A percentile compares a stretch with the other conserved stretches of the same genome.
Evolutionary conservation across 768 basidiomycete species (phyloP).

Genomic region (Termitomyces sp.): DNA sequence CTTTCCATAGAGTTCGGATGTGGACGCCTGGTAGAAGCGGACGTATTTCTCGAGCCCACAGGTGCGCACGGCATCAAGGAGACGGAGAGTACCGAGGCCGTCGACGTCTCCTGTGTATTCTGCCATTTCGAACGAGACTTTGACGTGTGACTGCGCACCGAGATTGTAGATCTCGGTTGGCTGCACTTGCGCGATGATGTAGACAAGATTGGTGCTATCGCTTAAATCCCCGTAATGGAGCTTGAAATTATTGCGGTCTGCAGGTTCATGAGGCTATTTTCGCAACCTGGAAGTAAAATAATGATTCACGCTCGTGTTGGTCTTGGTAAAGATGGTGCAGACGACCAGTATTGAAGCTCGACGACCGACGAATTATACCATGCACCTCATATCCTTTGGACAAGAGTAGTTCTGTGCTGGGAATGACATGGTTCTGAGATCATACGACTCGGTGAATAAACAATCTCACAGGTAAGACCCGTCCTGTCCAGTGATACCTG

Average conservation of each 20-base stretch:
- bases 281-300: not conserved
- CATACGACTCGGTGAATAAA: constrained; percentile 1
- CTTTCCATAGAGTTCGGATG: constrained; percentile 95
- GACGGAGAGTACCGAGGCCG: constrained; percentile 88
- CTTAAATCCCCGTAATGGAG: constrained; percentile 90
- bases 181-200: constrained; percentile 91
- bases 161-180: constrained; percentile 98
- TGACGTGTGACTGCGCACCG: constrained; percentile 97
- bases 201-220: constrained; percentile 96
- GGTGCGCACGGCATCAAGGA: constrained; percentile 94
- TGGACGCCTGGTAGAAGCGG: constrained; percentile 96
- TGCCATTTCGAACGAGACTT: constrained; percentile 99
- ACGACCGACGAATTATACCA: constrained; percentile 94
- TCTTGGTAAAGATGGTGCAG: constrained; percentile 92
- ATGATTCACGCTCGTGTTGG: constrained; percentile 77
- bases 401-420: constrained; percentile 77
- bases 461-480: constrained; percentile 83
- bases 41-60: constrained; percentile 91
- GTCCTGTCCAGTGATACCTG: constrained; percentile 95
- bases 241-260: constrained; percentile 74
- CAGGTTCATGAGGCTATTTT: not conserved
- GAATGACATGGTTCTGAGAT: constrained; percentile 8
- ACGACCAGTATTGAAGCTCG: constrained; percentile 96
- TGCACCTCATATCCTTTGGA: constrained; percentile 90
- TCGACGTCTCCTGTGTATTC: constrained; percentile 99